These are phyloP conservation scores for Tieghemostelium lacteum DNA, from an alignment of 78 protist genomes.

Conservation along the genomic window DNA sequence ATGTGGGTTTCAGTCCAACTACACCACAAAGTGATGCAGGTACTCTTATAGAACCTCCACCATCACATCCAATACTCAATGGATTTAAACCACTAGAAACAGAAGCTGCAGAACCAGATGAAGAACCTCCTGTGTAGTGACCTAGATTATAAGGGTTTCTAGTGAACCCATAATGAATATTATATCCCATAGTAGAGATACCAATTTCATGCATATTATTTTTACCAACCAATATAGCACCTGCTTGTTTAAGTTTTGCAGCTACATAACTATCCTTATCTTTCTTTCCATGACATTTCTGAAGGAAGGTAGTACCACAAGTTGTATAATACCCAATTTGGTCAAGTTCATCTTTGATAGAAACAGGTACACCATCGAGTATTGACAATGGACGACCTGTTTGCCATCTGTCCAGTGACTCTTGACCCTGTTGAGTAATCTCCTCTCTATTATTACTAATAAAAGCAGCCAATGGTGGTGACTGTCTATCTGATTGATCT, in stretches of 20 bases:
- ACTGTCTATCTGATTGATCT: conserved; percentile 23
- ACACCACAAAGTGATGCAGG: conserved; percentile 87
- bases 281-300: neutral
- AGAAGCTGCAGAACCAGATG: conserved; percentile 71
- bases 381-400: conserved; percentile 57
- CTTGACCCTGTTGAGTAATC: conserved; percentile 25
- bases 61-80: conserved; percentile 81
- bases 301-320: conserved; percentile 58
- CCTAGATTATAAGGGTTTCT: conserved; percentile 77
- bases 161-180: conserved; percentile 71
- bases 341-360: conserved; percentile 81
- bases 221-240: conserved; percentile 86
- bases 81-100: conserved; percentile 78
- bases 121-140: conserved; percentile 85
- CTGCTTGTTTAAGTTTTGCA: conserved; percentile 19
- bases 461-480: conserved; percentile 48
- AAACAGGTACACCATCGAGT: conserved; percentile 85
- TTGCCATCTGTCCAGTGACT: conserved; percentile 35
- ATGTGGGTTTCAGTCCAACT: conserved; percentile 75
- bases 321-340: conserved; percentile 61
- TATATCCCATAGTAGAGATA: conserved; percentile 83
- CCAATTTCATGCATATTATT: conserved; percentile 93
- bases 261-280: conserved; percentile 33
- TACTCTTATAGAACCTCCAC: conserved; percentile 86
- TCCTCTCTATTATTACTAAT: conserved; percentile 1